Conservation (phyloP, 345 rosid species). For the Clarkia xantiana region DNA sequence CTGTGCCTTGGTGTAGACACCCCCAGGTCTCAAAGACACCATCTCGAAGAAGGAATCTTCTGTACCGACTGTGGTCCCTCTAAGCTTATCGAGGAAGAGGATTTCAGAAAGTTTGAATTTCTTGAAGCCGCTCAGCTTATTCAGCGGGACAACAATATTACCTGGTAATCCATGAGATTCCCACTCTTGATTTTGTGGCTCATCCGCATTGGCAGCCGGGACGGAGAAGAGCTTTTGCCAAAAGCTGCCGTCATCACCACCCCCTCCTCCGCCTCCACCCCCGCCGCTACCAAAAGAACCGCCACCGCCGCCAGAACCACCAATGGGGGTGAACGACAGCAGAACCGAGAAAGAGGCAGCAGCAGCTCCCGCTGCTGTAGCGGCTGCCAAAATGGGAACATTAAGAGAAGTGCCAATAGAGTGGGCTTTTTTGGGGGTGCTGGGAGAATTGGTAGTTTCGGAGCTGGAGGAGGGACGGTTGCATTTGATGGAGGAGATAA, state of each 20-base stretch:
- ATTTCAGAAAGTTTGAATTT: constrained; percentile 77
- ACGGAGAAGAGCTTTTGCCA: constrained; percentile 40
- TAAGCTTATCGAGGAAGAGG: constrained; percentile 53
- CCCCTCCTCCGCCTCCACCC: constrained; percentile 32
- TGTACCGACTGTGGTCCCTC: constrained; percentile 48
- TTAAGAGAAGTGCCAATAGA: constrained; percentile 4
- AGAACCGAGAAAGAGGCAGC: constrained; percentile 34
- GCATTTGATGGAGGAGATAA: constrained; percentile 8
- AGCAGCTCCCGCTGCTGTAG: constrained; percentile 39
- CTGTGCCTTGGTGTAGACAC: constrained; percentile 73
- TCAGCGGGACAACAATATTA: constrained; percentile 63
- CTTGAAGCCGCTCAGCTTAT: constrained; percentile 76
- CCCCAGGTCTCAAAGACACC: constrained; percentile 77
- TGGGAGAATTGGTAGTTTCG: constrained; percentile 11
- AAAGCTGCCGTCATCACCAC: constrained; percentile 40
- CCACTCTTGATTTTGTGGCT: constrained; percentile 55
- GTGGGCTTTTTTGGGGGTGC: constrained; percentile 22
- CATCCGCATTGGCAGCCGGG: constrained; percentile 64
- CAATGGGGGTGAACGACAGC: constrained; percentile 16
- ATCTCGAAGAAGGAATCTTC: constrained; percentile 95
- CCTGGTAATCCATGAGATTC: constrained; percentile 88
- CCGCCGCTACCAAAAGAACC: constrained; percentile 25
- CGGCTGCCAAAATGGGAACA: constrained; percentile 27
- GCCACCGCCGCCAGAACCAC: constrained; percentile 19
- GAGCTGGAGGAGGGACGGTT: constrained; percentile 11